Conservation (phyloP, 345 rosid genomes). For the Physaria fendleri region DNA sequence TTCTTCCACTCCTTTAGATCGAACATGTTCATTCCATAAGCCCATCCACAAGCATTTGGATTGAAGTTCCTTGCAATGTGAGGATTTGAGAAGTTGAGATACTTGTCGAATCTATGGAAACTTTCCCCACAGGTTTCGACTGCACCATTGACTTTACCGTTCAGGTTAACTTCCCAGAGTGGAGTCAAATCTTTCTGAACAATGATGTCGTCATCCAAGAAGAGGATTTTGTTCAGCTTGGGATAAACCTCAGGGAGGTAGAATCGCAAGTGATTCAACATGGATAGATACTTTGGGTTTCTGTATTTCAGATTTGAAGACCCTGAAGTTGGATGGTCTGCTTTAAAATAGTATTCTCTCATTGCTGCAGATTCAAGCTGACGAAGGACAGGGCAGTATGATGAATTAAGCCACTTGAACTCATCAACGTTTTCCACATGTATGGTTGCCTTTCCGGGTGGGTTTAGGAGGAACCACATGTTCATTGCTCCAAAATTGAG, state of each 20-base stretch:
- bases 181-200: conserved; percentile 94
- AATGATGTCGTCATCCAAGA: conserved; percentile 94
- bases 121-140: conserved; percentile 99
- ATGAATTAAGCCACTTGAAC: conserved; percentile 96
- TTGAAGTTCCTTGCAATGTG: conserved; percentile 80
- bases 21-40: conserved; percentile 97
- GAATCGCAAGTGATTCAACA: conserved; percentile 93
- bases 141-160: conserved; percentile 94
- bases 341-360: conserved; percentile 97
- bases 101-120: conserved; percentile 97
- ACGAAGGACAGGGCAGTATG: conserved; percentile 93
- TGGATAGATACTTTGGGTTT: conserved; percentile 95
- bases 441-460: conserved; percentile 89
- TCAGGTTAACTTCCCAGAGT: conserved; percentile 76
- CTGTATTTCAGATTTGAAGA: conserved; percentile 91
- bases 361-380: conserved; percentile 91
- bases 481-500: conserved; percentile 97
- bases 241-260: conserved; percentile 95
- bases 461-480: conserved; percentile 96
- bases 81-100: conserved; percentile 88
- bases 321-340: conserved; percentile 86
- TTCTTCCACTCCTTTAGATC: conserved; percentile 89
- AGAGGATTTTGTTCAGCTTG: conserved; percentile 82
- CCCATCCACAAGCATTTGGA: conserved; percentile 99
- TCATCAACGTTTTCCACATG: conserved; percentile 98